A percentile compares a stretch with the other conserved stretches of the same genome.
Evolutionary conservation across 163 green algal species (phyloP).

Genomic region (Chlamydomonas reinhardtii): DNA sequence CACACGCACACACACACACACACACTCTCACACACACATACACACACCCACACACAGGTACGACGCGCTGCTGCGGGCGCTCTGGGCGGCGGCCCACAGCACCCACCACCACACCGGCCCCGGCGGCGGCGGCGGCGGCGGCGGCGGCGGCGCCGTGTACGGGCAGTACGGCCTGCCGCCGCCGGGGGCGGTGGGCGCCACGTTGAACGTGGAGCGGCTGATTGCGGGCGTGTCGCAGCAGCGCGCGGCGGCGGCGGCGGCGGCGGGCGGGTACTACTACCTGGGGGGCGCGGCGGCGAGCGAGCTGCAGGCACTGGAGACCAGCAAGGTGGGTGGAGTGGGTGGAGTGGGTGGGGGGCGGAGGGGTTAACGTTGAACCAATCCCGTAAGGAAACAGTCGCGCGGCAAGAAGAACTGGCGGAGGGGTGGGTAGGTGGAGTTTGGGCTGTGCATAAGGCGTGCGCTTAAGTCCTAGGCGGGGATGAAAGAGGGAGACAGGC

Average conservation of each 20-base stretch:
- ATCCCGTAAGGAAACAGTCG: too few species aligned
- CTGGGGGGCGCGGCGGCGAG: neutral
- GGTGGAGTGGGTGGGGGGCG: too few species aligned
- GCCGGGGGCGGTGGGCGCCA: constrained; percentile 79
- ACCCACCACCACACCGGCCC: neutral
- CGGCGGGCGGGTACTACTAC: neutral
- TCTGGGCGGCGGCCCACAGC: constrained; percentile 23
- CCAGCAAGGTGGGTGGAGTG: constrained; percentile 8
- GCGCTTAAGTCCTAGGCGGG: too few species aligned
- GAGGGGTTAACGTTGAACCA: too few species aligned
- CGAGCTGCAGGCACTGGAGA: neutral
- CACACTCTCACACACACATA: too few species aligned
- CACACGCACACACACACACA: too few species aligned
- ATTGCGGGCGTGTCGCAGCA: constrained; percentile 58
- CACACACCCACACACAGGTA: constrained; percentile 60
- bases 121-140: neutral
- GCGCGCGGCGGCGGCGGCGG: constrained; percentile 38
- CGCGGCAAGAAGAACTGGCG: too few species aligned
- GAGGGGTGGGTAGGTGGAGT: too few species aligned
- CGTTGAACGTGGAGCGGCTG: constrained; percentile 83
- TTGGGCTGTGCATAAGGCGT: too few species aligned
- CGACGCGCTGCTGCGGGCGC: constrained; percentile 76
- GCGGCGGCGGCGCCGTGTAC: neutral
- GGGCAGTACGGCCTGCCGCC: constrained; percentile 33
- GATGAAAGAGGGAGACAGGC: too few species aligned